Base-by-base conservation (phyloP, 352 stramenopile species). In the Globisporangium nunn region DNA sequence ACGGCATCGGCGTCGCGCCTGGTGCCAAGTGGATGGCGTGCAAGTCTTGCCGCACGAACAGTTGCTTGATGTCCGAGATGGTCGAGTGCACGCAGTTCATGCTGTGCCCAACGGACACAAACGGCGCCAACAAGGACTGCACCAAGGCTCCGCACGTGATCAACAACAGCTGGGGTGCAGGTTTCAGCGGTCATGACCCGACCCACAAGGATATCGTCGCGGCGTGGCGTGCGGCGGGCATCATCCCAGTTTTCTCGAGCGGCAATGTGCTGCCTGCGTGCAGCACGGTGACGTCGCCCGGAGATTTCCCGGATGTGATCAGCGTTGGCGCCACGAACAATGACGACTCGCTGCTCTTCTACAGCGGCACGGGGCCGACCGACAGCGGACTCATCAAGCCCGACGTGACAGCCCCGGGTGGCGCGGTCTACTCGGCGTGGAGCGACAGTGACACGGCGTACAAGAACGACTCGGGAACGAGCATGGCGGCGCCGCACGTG, bases 401-500 rank as follows among this genome's bases (percentile, higher is more conserved):
- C 2, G 59, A 70, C 5, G 28, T 74, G 18, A 54, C 58, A 30
- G 66, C 66, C 15, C 66, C 66, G 29, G 66, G 66, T 15, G 17
- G n/a, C 3, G 12, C 17, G 14, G 37, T 74, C 14, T 29, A 23
- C 23, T 70, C 63, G 23, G 35, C 57, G 12, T 64, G n/a, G 35
- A 33, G 5, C 10, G n/a, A 8, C 0, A 56, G 30, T 37, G 58
- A 66, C 39, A 51, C 40, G 3, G 46, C 31, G 3, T 68, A 65
- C 31, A n/a, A n/a, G 7, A 48, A n/a, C 1, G 49, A 52, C 40
- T 56, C 48, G 6, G 66, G 66, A n/a, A 73, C 66, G 15, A 68
- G 58, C 33, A 70, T 68, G 55, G 68, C 68, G 0, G 37, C 68
- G 15, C 68, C 68, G 28, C 68, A 75, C 55, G 68, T 70, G 4